Evolutionary conservation across 1,139 yeast species (phyloP), one percentile per base, ranked within the genome.

Genomic region (Kurtzmaniella quercitrusa): DNA sequence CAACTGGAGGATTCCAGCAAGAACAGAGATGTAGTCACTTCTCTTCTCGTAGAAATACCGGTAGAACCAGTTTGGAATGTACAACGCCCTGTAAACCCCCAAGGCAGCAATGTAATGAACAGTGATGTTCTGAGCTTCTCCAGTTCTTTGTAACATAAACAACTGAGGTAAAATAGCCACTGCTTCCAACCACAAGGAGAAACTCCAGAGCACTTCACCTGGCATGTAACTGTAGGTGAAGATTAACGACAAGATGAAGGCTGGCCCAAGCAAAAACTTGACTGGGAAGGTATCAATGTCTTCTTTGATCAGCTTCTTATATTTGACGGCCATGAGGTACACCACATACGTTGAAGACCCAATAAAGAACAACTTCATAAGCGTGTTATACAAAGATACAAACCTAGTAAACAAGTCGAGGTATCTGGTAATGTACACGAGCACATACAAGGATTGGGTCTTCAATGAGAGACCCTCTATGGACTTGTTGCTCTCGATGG

Each of bases 21-120:
- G 58, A 8, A 91, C 71, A 9, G 95, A 77, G 46, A 91, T 72
- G 54, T 75, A 77, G 59, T 89, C 96, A 46, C 85, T 75, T 54
- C 79, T 78, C 34, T 75, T 78, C 53, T 85, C 93, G 15, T 78
- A 66, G 51, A 70, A 72, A 67, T 85, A 89, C 62, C 98, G 81
- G 75, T 90, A 91, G 53, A 90, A 65, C 98, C 98, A 93, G 66
- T 91, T 93, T 52, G 96, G 94, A 53, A 93, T 81, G 64, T 93
- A 93, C 46, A 93, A 72, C 0, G 90, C 87, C 54, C 98, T 77
- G 70, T 93, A 93, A 8, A 85, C 53, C 14, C 98, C 98, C 59
- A 93, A 72, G 2, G 98, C 96, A 63, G 91, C 90, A 51, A 93
- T 88, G 64, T 93, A 93, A 63, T 93, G 97, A 43, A 86, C 79